These are phyloP conservation scores for Lentinula lateritia DNA, from an alignment of 768 basidiomycete genomes.

Conservation along the genomic window DNA sequence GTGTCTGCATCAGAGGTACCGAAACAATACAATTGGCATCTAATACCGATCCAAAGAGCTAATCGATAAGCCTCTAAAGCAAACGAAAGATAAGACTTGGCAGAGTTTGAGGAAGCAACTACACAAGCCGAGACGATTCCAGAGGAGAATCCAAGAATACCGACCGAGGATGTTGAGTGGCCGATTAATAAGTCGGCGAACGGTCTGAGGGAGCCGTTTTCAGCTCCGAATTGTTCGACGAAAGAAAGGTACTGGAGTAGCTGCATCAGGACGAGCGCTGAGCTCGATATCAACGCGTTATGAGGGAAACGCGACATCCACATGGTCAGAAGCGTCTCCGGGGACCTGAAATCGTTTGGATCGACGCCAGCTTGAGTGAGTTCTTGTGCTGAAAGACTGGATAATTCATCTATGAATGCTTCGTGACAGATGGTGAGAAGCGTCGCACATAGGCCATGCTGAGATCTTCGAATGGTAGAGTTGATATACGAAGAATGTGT, in stretches of 20 bases:
- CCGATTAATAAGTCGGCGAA: constrained; percentile 23
- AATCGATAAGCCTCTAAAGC: constrained; percentile 33
- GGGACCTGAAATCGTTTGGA: constrained; percentile 36
- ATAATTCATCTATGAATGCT: constrained; percentile 44
- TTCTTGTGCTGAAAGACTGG: constrained; percentile 33
- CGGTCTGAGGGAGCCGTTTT: constrained; percentile 10
- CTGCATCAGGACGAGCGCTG: constrained; percentile 47
- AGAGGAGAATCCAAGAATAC: constrained; percentile 41
- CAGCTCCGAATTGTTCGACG: constrained; percentile 17
- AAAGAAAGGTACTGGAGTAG: constrained; percentile 46
- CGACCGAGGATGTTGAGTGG: constrained; percentile 28
- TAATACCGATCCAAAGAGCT: constrained; percentile 38
- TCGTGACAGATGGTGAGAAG: constrained; percentile 48
- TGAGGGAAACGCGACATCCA: constrained; percentile 27
- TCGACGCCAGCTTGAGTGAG: constrained; percentile 31
- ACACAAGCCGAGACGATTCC: constrained; percentile 39
- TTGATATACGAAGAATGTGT: constrained; percentile 25
- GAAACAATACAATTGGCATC: constrained; percentile 28
- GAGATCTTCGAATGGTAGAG: constrained; percentile 36
- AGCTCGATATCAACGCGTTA: constrained; percentile 46
- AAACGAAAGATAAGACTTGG: constrained; percentile 26
- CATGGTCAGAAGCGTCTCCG: constrained; percentile 30
- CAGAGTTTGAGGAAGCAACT: constrained; percentile 28
- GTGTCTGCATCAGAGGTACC: constrained; percentile 9
- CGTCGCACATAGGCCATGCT: constrained; percentile 32